Evolutionary conservation across 78 protist genomes (phyloP).

Genomic region (Chrysochromulina tobinii): DNA sequence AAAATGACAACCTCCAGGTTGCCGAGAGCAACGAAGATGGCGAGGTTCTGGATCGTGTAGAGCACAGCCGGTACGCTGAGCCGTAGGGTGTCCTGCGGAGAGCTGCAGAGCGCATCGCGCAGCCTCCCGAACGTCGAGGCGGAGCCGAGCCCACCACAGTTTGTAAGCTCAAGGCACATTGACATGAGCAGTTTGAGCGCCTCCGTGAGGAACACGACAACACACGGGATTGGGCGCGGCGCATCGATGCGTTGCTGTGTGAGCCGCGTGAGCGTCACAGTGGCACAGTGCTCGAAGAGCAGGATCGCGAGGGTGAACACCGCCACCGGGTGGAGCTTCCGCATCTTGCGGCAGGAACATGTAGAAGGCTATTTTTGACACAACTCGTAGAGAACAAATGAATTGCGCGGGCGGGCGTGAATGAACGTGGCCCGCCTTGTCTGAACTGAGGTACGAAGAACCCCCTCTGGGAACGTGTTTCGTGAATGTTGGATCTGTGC

Average conservation of each 20-base stretch:
- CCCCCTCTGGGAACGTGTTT: too few species aligned
- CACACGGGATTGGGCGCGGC: background rate
- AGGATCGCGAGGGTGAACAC: background rate
- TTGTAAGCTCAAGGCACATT: background rate
- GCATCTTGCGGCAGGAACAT: too few species aligned
- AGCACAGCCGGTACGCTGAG: slow-evolving; percentile 5
- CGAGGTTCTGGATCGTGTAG: slow-evolving; percentile 32
- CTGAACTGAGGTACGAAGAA: too few species aligned
- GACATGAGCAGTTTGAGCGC: background rate
- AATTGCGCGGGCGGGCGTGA: too few species aligned
- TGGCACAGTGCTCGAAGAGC: background rate
- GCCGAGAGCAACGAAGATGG: background rate
- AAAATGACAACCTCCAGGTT: background rate
- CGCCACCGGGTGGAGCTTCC: too few species aligned
- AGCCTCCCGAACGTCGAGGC: background rate
- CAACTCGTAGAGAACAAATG: too few species aligned
- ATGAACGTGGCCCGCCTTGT: too few species aligned
- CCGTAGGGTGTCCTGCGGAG: background rate
- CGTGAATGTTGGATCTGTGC: too few species aligned
- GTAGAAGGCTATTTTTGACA: too few species aligned
- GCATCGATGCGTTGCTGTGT: background rate
- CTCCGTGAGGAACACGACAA: background rate
- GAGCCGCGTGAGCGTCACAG: background rate
- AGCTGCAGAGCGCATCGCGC: background rate
- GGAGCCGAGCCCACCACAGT: too few species aligned